Base-by-base conservation (phyloP, 495 filamentous ascomycete genomes). In the Penicillium cosmopolitanum region DNA sequence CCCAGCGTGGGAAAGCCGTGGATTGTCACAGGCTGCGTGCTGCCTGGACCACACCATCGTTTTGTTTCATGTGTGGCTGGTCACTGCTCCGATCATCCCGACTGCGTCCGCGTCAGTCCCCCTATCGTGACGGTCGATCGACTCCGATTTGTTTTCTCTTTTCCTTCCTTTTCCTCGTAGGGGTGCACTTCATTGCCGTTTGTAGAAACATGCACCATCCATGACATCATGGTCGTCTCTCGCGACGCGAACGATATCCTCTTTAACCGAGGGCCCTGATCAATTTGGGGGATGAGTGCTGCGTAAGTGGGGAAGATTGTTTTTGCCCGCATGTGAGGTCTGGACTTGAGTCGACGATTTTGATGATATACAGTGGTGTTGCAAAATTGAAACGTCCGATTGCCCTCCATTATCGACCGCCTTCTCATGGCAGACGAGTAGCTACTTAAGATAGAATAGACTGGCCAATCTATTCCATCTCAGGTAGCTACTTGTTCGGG, bases 161-260 rank as follows among this genome's bases (percentile, higher is more conserved):
- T 65, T 57, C 56, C 55, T 55, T 16, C 21, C 11, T 55, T 31
- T 46, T 48, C 36, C 56, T 38, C 15, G 25, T 38, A 7, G 47
- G 47, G 8, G 34, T 51, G 54, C 48, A 53, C 48, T 51, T 53
- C 46, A 34, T 59, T 65, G 28, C 62, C 53, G 11, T 55, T 63
- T 67, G 23, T 28, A 58, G 60, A 25, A 15, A 51, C 19, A 55
- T 19, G 16, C 28, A 47, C 50, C 48, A 44, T 25, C 53, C 31
- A 54, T 69, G 64, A 69, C 66, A 69, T 69, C 66, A 69, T 66
- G 5, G 13, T 18, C 50, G 18, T 44, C n/a, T 34, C 18, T 51
- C 28, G 35, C 35, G 36, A 55, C 36, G 13, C 33, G 50, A 48
- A 53, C 38, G 53, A 46, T 35, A 60, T 58, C 51, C 50, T 28